Evolutionary conservation across 768 basidiomycete species (phyloP).

Genomic region (Tephrocybe sp.): DNA sequence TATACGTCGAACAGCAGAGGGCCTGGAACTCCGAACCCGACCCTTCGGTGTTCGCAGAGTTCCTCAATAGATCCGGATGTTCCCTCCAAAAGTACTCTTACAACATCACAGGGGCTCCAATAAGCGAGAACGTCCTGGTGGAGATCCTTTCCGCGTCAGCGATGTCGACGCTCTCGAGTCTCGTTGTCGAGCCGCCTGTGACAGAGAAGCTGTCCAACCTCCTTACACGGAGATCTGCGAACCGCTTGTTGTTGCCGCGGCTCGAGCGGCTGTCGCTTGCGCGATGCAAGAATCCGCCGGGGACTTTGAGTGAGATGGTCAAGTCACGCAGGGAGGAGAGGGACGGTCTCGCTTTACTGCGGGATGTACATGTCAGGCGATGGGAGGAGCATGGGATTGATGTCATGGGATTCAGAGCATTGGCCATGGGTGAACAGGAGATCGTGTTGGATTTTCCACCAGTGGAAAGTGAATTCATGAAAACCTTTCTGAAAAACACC

Average conservation of each 20-base stretch:
- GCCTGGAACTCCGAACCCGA: background rate
- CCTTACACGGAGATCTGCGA: background rate
- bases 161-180: background rate
- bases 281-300: background rate
- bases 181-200: background rate
- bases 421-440: background rate
- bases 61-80: conserved; percentile 7
- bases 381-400: conserved; percentile 1
- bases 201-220: background rate
- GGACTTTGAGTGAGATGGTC: background rate
- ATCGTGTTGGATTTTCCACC: background rate
- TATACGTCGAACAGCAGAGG: background rate
- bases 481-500: too few relatives aligned
- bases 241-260: background rate
- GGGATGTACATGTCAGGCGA: background rate
- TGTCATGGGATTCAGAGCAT: background rate
- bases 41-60: background rate
- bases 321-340: background rate
- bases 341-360: background rate
- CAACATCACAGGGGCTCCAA: background rate
- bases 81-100: background rate
- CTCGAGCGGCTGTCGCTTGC: conserved; percentile 4
- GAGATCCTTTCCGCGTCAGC: conserved; percentile 3
- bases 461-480: too few relatives aligned
- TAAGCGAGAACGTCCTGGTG: background rate